Conservation (phyloP, 257 asterid genomes). For the Lithospermum erythrorhizon region DNA sequence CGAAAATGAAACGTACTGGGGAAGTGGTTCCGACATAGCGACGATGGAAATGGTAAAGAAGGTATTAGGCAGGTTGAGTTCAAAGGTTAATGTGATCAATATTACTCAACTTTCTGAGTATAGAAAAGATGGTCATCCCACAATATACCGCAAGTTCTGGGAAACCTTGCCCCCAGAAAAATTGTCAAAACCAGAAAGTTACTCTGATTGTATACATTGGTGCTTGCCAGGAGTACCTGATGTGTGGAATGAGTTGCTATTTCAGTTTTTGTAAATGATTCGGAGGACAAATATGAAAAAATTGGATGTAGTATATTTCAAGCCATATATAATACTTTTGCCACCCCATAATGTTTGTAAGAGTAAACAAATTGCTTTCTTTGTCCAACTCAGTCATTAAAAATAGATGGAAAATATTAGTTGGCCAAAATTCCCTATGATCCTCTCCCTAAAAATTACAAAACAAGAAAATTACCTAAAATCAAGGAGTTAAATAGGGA, state of each 20-base stretch:
- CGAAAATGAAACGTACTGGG: constrained; percentile 44
- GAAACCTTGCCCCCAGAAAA: constrained; percentile 51
- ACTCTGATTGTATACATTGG: constrained; percentile 95
- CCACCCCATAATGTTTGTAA: not conserved
- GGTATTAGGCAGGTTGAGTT: constrained; percentile 36
- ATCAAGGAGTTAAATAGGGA: too few relatives aligned
- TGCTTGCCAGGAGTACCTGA: constrained; percentile 93
- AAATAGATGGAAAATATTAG: too few relatives aligned
- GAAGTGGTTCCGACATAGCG: constrained; percentile 59
- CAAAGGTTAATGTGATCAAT: constrained; percentile 60
- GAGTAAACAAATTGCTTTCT: too few relatives aligned
- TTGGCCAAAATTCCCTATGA: too few relatives aligned
- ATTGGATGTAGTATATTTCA: not conserved
- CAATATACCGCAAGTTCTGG: constrained; percentile 89
- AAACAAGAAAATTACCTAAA: too few relatives aligned
- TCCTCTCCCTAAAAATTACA: too few relatives aligned
- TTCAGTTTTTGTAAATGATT: constrained; percentile 42
- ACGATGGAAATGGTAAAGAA: constrained; percentile 71
- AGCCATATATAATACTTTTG: not conserved
- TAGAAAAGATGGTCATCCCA: constrained; percentile 87
- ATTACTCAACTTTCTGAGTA: constrained; percentile 81
- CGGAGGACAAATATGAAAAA: not conserved
- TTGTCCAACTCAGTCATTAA: not conserved
- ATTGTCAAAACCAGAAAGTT: constrained; percentile 48
- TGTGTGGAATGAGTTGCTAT: constrained; percentile 77